Base-by-base conservation (phyloP, 805 yeast species). In the Kodamaea restingae region DNA sequence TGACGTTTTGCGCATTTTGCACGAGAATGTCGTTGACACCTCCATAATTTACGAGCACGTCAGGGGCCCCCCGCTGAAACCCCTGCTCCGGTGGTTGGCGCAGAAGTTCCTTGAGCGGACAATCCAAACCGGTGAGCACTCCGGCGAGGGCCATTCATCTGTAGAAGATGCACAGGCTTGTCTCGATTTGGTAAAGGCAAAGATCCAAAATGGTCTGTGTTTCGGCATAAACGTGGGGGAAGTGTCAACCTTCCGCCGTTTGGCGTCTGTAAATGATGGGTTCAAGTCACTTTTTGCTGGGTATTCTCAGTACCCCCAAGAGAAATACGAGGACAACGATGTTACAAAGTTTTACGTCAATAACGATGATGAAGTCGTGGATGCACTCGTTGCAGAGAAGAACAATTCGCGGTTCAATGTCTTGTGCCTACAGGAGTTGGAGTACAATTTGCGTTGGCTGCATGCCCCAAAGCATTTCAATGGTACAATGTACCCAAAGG, bases 81-180 rank as follows among this genome's bases (percentile, higher is more conserved):
- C 96, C 2, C 75, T 95, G 0, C 68, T 91, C 43, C 81, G 75
- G 54, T 80, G 80, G 67, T 66, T 93, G n/a, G 70, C 88, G 2
- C 61, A 69, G 8, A 73, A 70, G 41, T 76, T 71, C 54, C 61
- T 90, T 27, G 60, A 68, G 14, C 61, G 73, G 36, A 63, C 58
- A 0, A 91, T 91, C 37, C 98, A 93, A 58, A 62, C 61, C 18
- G 81, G 83, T n/a, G 71, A 70, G 18, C 48, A 43, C 3, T 47
- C 57, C 3, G 95, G 95, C 1, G 48, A 48, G 1, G 74, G 74
- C 12, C 98, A 91, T 60, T 84, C 90, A 38, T 84, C 98, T 0
- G 71, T 83, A 4, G 96, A 87, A 55, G 98, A 91, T 55, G 84
- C 95, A 9, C 58, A 58, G 20, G 80, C 95, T 1, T 86, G 96